Evolutionary conservation across 2,329 filamentous ascomycete genomes (phyloP).

Genomic region (Arthroderma uncinatum): DNA sequence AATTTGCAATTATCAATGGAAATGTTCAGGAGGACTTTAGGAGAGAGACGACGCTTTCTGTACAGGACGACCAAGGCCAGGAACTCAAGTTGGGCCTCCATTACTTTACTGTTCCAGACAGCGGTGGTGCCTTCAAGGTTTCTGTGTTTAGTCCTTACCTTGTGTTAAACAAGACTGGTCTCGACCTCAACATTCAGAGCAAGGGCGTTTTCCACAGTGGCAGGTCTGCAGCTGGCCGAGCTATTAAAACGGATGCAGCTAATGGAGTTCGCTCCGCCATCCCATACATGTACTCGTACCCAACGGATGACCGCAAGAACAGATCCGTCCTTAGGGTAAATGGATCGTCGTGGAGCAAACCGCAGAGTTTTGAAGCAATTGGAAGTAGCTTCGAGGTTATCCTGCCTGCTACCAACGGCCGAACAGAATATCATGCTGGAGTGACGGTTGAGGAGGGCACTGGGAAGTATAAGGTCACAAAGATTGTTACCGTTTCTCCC

Average conservation of each 20-base stretch:
- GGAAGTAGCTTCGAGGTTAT: conserved; percentile 85
- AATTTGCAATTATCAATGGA: conserved; percentile 94
- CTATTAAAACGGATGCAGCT: conserved; percentile 44
- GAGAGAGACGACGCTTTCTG: conserved; percentile 63
- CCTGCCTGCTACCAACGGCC: conserved; percentile 58
- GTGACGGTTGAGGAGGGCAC: conserved; percentile 82
- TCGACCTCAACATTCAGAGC: conserved; percentile 75
- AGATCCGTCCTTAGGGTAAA: conserved; percentile 77
- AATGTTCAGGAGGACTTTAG: conserved; percentile 78
- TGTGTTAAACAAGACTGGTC: conserved; percentile 85
- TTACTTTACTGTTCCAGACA: conserved; percentile 81
- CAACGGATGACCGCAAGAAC: conserved; percentile 80
- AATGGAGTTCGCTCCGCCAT: conserved; percentile 57
- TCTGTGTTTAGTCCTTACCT: conserved; percentile 93
- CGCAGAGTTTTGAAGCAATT: conserved; percentile 95
- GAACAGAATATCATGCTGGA: conserved; percentile 79
- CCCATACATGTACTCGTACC: conserved; percentile 94
- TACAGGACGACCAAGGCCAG: conserved; percentile 76
- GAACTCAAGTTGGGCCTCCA: conserved; percentile 74
- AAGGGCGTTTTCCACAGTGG: conserved; percentile 81
- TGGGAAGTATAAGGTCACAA: conserved; percentile 96
- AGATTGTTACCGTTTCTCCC: conserved; percentile 84
- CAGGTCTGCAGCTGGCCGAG: conserved; percentile 72
- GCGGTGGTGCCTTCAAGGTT: conserved; percentile 90
- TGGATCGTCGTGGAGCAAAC: conserved; percentile 90